Conservation (phyloP, 495 filamentous ascomycete species). For the Bacidia gigantensis region DNA sequence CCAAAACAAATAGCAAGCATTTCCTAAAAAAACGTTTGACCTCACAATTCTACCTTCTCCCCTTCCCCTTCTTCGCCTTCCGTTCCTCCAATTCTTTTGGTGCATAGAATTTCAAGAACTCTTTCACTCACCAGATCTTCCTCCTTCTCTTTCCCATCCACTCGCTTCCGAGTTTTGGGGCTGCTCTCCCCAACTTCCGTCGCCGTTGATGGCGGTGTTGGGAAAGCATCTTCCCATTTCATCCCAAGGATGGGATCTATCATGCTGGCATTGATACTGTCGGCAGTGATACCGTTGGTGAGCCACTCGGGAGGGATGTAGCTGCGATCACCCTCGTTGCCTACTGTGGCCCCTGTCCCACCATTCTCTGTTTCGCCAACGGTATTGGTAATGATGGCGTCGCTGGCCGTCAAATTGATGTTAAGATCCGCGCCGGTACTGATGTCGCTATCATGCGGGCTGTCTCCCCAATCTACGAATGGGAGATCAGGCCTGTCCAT, state of each 20-base stretch:
- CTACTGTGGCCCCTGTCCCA: not conserved
- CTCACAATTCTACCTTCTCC: not conserved
- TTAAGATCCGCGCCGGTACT: slow-evolving; percentile 15
- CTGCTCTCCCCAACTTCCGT: slow-evolving; percentile 21
- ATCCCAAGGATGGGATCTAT: slow-evolving; percentile 10
- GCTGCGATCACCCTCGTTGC: slow-evolving; percentile 14
- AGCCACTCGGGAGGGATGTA: slow-evolving; percentile 27
- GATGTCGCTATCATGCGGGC: slow-evolving; percentile 19
- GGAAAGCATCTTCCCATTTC: slow-evolving; percentile 20
- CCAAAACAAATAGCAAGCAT: too few relatives aligned
- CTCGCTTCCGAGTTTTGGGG: slow-evolving; percentile 18
- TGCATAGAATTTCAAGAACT: slow-evolving; percentile 18
- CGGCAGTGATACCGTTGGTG: too few relatives aligned
- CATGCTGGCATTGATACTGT: slow-evolving; percentile 7
- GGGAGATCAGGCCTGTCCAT: slow-evolving; percentile 1
- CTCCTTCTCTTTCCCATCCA: slow-evolving; percentile 14
- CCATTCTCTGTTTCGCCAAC: not conserved
- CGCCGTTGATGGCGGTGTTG: slow-evolving; percentile 13
- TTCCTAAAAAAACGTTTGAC: not conserved
- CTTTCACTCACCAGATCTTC: slow-evolving; percentile 18
- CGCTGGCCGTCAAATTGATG: slow-evolving; percentile 12
- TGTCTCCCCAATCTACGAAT: slow-evolving; percentile 7
- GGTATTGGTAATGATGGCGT: too few relatives aligned
- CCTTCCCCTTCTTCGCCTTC: slow-evolving; percentile 9
- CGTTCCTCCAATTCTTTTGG: slow-evolving; percentile 8